These are phyloP conservation scores for Vanrija sp. DNA, from an alignment of 1,284 basidiomycete species.

Conservation along the genomic window DNA sequence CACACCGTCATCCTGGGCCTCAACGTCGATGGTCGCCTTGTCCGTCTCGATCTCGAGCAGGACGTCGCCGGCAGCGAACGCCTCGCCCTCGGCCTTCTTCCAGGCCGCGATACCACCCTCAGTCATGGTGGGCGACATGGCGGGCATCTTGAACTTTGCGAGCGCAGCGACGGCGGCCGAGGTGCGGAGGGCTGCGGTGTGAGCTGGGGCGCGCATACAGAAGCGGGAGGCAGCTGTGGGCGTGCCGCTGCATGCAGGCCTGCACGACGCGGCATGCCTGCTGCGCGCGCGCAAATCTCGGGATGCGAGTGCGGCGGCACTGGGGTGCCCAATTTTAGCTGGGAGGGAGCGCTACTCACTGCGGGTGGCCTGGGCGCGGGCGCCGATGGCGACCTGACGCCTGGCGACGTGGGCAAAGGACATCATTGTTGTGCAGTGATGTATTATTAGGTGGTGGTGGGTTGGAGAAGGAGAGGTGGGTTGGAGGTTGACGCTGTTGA, in stretches of 20 bases:
- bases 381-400: slow-evolving; percentile 27
- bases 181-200: slow-evolving; percentile 67
- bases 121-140: slow-evolving; percentile 99
- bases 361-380: slow-evolving; percentile 27
- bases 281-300: neutral
- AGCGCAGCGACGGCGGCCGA: slow-evolving; percentile 75
- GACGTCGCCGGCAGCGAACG: slow-evolving; percentile 86
- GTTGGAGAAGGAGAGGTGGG: neutral
- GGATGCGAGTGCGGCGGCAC: neutral
- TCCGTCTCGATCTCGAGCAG: slow-evolving; percentile 83
- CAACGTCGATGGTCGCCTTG: slow-evolving; percentile 99
- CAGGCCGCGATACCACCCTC: slow-evolving; percentile 96
- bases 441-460: slow-evolving; percentile 2
- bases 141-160: slow-evolving; percentile 92
- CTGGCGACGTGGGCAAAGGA: slow-evolving; percentile 43
- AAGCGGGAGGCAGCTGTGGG: neutral
- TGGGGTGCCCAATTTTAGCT: too few species aligned
- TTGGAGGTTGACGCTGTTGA: neutral
- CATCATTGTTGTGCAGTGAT: slow-evolving; percentile 30
- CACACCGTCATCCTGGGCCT: slow-evolving; percentile 94
- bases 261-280: too few species aligned
- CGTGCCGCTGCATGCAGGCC: neutral
- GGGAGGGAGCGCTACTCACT: slow-evolving; percentile 22
- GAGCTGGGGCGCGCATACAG: neutral
- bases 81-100: slow-evolving; percentile 95